Evolutionary conservation across 768 basidiomycete genomes (phyloP).

Genomic region (Podaxis carcinomalis): DNA sequence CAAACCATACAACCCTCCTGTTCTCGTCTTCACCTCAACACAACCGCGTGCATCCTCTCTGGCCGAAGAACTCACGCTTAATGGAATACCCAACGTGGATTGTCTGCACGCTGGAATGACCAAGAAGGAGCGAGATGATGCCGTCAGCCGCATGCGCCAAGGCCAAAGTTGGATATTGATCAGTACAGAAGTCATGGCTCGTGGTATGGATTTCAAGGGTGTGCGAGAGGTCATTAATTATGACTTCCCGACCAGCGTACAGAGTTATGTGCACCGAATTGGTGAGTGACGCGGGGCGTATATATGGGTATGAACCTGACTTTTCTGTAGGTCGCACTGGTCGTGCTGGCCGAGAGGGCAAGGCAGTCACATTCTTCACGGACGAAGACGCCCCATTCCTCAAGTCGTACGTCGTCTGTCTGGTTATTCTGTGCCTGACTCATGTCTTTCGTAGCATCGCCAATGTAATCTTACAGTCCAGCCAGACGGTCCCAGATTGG

Average conservation of each 20-base stretch:
- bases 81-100: conserved; percentile 78
- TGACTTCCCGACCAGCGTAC: conserved; percentile 93
- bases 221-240: conserved; percentile 93
- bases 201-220: conserved; percentile 98
- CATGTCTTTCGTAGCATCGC: conserved; percentile 60
- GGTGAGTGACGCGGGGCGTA: conserved; percentile 35
- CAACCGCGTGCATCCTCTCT: conserved; percentile 82
- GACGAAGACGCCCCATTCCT: conserved; percentile 89
- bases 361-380: conserved; percentile 95
- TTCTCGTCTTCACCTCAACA: conserved; percentile 87
- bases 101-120: conserved; percentile 90
- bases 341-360: conserved; percentile 87
- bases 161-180: conserved; percentile 95
- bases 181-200: conserved; percentile 95
- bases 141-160: conserved; percentile 76
- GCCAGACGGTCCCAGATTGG: conserved; percentile 90
- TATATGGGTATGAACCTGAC: background rate
- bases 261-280: conserved; percentile 95
- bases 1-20: conserved; percentile 83
- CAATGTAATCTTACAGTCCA: conserved; percentile 91
- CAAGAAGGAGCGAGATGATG: conserved; percentile 83
- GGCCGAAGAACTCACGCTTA: conserved; percentile 76
- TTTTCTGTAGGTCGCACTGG: conserved; percentile 76
- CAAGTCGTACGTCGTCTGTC: conserved; percentile 57
- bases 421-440: conserved; percentile 1